phyloP scores from a whole-genome alignment of 208 protist genomes.

The Leishmania turanica region DNA sequence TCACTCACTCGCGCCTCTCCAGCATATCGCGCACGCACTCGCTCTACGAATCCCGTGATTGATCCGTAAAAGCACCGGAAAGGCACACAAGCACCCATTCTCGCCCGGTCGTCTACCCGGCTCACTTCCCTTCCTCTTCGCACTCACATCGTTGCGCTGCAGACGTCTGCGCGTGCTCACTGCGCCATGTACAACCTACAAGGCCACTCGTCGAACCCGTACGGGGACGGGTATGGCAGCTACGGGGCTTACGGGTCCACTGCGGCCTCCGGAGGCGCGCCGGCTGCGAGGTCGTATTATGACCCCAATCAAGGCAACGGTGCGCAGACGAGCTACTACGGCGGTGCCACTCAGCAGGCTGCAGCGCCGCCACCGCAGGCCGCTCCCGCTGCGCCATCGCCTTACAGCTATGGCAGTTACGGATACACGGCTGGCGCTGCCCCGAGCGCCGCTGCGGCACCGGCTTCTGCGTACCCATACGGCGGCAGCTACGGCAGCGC shows the following conservation, averaged over 20 bases:
- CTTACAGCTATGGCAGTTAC: conserved; percentile 12
- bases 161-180: background rate
- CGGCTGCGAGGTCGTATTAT: conserved; percentile 14
- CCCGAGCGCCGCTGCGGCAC: conserved; percentile 1
- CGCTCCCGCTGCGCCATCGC: background rate
- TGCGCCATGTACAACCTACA: conserved; percentile 22
- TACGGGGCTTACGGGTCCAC: conserved; percentile 31
- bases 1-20: background rate
- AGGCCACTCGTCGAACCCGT: conserved; percentile 25
- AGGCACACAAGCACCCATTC: background rate
- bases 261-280: background rate
- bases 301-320: conserved; percentile 15
- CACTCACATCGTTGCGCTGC: background rate
- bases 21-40: background rate
- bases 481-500: conserved; percentile 11
- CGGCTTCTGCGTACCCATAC: conserved; percentile 31
- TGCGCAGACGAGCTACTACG: conserved; percentile 14
- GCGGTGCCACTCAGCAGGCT: background rate
- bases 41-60: too few relatives aligned
- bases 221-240: conserved; percentile 26
- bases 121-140: background rate
- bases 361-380: conserved; percentile 9
- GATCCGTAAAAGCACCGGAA: background rate
- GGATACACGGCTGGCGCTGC: background rate
- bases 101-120: background rate